These are phyloP conservation scores for Ceratopteris richardii DNA, from an alignment of 75 land plant species.

Conservation along the genomic window DNA sequence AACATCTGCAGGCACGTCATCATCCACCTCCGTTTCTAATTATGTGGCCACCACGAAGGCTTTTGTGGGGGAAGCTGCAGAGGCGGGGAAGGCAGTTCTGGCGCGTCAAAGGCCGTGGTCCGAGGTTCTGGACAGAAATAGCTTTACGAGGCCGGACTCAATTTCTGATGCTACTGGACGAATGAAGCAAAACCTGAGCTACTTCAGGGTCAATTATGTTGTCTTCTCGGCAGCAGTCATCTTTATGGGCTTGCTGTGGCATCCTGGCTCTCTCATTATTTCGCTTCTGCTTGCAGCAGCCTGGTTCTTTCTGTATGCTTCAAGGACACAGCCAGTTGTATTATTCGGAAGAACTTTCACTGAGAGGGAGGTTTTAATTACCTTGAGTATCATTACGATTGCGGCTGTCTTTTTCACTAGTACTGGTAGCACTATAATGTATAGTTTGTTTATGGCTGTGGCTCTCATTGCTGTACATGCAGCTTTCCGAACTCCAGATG, in stretches of 20 bases:
- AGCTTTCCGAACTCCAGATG: conserved; percentile 32
- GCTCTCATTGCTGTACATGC: conserved; percentile 21
- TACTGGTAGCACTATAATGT: conserved; percentile 18
- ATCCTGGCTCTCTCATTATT: conserved; percentile 18
- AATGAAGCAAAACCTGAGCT: conserved; percentile 20
- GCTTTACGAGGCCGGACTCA: conserved; percentile 27
- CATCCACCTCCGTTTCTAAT: not conserved
- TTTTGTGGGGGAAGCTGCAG: conserved; percentile 2
- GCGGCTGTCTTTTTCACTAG: conserved; percentile 14
- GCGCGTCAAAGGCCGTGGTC: conserved; percentile 23
- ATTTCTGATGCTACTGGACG: conserved; percentile 23
- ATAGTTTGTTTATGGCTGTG: conserved; percentile 18
- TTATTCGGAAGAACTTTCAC: conserved; percentile 9
- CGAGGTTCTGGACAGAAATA: conserved; percentile 21
- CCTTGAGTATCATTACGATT: conserved; percentile 19
- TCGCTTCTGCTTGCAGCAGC: conserved; percentile 10
- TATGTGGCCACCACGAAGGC: not conserved
- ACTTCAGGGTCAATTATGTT: conserved; percentile 28
- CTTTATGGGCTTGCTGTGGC: conserved; percentile 19
- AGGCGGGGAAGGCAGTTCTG: conserved; percentile 9
- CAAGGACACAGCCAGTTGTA: conserved; percentile 22
- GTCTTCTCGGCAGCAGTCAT: conserved; percentile 7
- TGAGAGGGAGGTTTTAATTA: conserved; percentile 22
- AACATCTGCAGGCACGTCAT: not conserved
- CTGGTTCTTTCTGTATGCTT: conserved; percentile 23